Base-by-base conservation (phyloP, 2,329 filamentous ascomycete species). In the Cercospora sp. region DNA sequence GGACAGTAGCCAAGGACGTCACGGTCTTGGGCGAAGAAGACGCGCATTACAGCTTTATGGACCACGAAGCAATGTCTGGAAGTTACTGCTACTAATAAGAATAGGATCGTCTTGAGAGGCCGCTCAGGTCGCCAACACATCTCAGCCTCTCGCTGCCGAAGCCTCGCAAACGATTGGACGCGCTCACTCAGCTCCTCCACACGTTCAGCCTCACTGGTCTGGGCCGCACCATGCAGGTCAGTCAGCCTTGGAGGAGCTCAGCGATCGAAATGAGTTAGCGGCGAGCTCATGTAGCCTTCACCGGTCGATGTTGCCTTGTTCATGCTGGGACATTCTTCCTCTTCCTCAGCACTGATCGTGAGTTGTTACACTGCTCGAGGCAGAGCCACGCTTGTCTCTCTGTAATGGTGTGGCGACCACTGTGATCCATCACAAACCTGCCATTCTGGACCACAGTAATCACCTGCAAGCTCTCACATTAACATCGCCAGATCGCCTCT, bases 201-300 rank as follows among this genome's bases (percentile, higher is more conserved):
- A 63, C 9, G 10, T 63, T 20, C 61, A 55, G 61, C 61, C 61
- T 63, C 45, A 62, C 60, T 48, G 61, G 23, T 55, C 61, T 53
- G 51, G 61, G 20, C 60, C 45, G 61, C 61, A 51, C n/a, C 20
- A 33, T 33, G 45, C 39, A 55, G 61, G 28, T 63, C 61, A 63
- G 31, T 36, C 55, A 55, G 60, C 60, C 60, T 23, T n/a, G 23
- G 26, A 18, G 18, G 60, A 51, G 60, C 23, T 48, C 42, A 16
- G 39, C 33, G 60, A 31, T 28, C 60, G 6, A 48, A n/a, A 55
- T 26, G 23, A 55, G 48, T 55, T 55, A 51, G 42, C 13, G 3
- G 30, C 28, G 36, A 48, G 39, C 28, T 63, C 39, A 63, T 18
- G 20, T 30, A 9, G 36, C 20, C 33, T 16, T 63, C 48, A 63